phyloP scores from a whole-genome alignment of 768 basidiomycete species.

The Pleurotus djamor region DNA sequence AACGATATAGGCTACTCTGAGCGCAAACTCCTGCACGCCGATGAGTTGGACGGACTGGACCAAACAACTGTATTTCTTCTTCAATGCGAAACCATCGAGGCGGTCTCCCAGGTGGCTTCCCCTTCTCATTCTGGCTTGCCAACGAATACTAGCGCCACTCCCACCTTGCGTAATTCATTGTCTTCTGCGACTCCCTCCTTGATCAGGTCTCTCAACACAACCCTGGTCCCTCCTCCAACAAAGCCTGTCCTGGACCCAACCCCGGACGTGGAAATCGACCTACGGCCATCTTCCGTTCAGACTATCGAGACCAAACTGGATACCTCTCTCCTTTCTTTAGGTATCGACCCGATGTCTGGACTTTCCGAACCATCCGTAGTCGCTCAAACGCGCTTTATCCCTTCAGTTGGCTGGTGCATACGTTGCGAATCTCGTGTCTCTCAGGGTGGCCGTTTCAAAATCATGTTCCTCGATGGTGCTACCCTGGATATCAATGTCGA shows the following conservation, averaged over 20 bases:
- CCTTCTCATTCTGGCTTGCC: background rate
- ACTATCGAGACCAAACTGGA: background rate
- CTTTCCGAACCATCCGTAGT: slow-evolving; percentile 6
- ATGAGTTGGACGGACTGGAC: slow-evolving; percentile 22
- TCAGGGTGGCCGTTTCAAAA: slow-evolving; percentile 38
- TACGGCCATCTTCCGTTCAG: background rate
- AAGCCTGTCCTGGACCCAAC: background rate
- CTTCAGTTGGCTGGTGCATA: slow-evolving; percentile 41
- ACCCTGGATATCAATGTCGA: slow-evolving; percentile 39
- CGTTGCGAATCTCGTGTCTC: slow-evolving; percentile 31
- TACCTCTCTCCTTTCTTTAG: background rate
- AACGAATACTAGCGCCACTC: background rate
- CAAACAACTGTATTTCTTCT: slow-evolving; percentile 10
- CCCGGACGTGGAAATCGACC: background rate
- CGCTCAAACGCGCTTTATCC: slow-evolving; percentile 34
- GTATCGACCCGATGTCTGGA: background rate
- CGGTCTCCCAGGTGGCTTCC: background rate
- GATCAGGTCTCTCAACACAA: background rate
- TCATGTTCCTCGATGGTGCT: slow-evolving; percentile 42
- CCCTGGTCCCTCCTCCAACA: slow-evolving; percentile 9
- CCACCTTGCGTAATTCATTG: background rate
- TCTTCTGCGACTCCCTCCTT: background rate
- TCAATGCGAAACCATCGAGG: background rate
- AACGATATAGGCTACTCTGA: background rate
- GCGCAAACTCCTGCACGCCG: slow-evolving; percentile 13